Percentiles rank a stretch among this genome's conserved stretches.
Evolutionary conservation across 1,139 yeast species (phyloP).

Genomic region (Sugiyamaella xylanicola): DNA sequence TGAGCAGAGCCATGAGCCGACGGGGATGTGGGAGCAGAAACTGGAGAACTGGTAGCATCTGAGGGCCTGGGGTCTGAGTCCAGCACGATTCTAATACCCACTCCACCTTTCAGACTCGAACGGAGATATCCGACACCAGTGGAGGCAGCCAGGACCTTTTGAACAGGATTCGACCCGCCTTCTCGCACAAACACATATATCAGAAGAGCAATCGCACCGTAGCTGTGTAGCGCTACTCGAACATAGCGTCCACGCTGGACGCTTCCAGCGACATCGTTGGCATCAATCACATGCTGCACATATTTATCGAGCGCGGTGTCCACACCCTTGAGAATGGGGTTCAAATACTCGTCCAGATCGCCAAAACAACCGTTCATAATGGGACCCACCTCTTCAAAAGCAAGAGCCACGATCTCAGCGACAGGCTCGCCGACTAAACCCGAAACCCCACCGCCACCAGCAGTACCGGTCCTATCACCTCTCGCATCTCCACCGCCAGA

Average conservation of each 20-base stretch:
- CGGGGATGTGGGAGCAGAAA: no score
- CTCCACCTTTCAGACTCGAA: conserved; percentile 74
- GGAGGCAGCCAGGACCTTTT: conserved; percentile 33
- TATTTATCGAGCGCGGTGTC: conserved; percentile 46
- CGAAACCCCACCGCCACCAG: no score
- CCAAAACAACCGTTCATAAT: conserved; percentile 63
- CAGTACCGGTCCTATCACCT: conserved; percentile 9
- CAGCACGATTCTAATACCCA: conserved; percentile 55
- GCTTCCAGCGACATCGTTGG: conserved; percentile 11
- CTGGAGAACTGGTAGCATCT: no score
- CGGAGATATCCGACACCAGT: conserved; percentile 57
- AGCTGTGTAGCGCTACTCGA: conserved; percentile 50
- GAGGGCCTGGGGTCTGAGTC: no score
- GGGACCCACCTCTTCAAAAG: conserved; percentile 73
- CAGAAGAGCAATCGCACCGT: conserved; percentile 70
- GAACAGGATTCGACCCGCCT: conserved; percentile 37
- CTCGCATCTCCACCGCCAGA: background rate
- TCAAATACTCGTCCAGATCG: conserved; percentile 47
- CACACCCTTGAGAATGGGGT: conserved; percentile 48
- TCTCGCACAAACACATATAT: conserved; percentile 45
- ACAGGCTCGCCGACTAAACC: no score
- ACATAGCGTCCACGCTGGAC: conserved; percentile 40
- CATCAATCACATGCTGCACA: conserved; percentile 38
- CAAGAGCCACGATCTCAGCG: conserved; percentile 62
- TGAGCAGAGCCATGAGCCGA: background rate